Evolutionary conservation across 2,329 filamentous ascomycete species (phyloP), one percentile per base, ranked within the genome.

Genomic region (Sporothrix sp.): DNA sequence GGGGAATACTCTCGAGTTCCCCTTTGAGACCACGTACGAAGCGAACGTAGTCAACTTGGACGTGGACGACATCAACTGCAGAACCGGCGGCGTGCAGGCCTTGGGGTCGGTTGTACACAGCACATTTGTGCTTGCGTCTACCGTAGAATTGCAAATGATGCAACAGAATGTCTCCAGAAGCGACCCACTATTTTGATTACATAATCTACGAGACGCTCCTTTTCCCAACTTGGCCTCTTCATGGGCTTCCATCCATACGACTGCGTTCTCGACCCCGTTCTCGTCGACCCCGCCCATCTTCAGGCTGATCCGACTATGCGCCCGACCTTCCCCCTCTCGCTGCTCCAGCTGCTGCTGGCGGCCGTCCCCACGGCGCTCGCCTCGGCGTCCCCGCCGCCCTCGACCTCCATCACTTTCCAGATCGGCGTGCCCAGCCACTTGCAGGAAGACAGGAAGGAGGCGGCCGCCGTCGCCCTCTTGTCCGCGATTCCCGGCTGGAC

Each of bases 401-500:
- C 37, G 14, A 54, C 48, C 4, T 50, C 54, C 28, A 23, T 58
- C 9, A 48, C 51, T 1, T 30, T 58, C 3, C 56, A 58, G 46
- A 39, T 58, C 18, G 52, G 50, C 35, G 25, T 50, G 9, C 53
- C 55, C 11, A 36, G 11, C 6, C 25, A 47, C 38, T 20, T 48
- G 14, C 48, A 37, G 35, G 43, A 38, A 44, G 32, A 35, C 18
- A 21, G 30, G 6, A 46, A 48, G 43, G 28, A 33, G 21, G 28
- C 44, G 3, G 48, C 50, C 2, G 52, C 47, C 9, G 37, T 23
- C 7, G 28, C 25, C 10, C 45, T 55, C 3, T 35, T 54, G 18
- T 27, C 33, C 13, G 45, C 52, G 28, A 52, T 82, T 48, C 82
- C 82, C 20, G 71, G 82, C 58, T 77, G 78, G 54, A 84, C 84